These are phyloP conservation scores for Ganoderma sinense DNA, from an alignment of 1,284 basidiomycete species.

Conservation along the genomic window DNA sequence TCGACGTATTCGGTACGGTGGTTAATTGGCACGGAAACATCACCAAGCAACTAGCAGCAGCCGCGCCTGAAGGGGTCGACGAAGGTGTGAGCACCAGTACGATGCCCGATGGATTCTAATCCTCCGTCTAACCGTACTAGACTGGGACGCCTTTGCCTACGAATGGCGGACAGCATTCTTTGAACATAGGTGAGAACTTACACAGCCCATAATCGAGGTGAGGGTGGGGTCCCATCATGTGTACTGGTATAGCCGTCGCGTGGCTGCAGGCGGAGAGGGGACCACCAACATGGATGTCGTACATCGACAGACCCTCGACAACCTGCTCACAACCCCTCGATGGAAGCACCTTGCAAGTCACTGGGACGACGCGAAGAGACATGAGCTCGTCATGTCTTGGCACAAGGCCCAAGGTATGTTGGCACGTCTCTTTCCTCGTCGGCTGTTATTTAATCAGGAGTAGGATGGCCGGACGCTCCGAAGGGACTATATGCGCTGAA, in stretches of 20 bases:
- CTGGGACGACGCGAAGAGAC: conserved; percentile 53
- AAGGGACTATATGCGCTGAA: conserved; percentile 59
- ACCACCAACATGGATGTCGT: conserved; percentile 60
- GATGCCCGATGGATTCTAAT: neutral
- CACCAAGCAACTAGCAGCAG: conserved; percentile 46
- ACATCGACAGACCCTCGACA: conserved; percentile 67
- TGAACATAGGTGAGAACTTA: conserved; percentile 50
- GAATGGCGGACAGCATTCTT: conserved; percentile 66
- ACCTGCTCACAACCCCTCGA: conserved; percentile 52
- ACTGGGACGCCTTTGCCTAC: conserved; percentile 58
- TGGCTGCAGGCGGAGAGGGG: conserved; percentile 54
- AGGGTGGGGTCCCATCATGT: neutral
- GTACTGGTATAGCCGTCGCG: conserved; percentile 38
- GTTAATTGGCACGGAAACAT: conserved; percentile 67
- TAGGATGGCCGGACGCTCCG: conserved; percentile 65
- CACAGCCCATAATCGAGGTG: neutral
- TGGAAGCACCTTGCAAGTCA: conserved; percentile 54
- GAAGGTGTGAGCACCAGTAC: conserved; percentile 21
- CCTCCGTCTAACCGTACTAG: conserved; percentile 23
- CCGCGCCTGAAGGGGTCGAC: conserved; percentile 30
- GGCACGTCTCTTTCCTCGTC: neutral
- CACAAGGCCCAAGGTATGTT: conserved; percentile 58
- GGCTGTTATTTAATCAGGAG: neutral
- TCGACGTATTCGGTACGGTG: conserved; percentile 72
- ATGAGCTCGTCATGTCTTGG: conserved; percentile 59